These are phyloP conservation scores for Aspergillus fischeri DNA, from an alignment of 2,329 filamentous ascomycete species.

Conservation along the genomic window DNA sequence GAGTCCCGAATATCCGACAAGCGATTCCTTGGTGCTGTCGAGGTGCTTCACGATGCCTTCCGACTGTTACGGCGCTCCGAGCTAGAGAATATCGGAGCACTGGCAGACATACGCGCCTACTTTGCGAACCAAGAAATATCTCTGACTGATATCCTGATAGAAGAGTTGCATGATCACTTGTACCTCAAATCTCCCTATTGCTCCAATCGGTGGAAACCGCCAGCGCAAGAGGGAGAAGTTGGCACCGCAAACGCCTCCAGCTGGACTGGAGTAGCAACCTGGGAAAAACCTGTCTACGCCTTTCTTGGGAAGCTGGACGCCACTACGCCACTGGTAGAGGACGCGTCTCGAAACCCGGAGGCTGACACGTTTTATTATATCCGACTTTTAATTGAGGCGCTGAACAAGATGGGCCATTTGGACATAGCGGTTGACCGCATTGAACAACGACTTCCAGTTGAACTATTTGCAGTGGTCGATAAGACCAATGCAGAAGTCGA, in stretches of 20 bases:
- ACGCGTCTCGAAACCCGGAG: conserved; percentile 89
- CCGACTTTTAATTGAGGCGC: conserved; percentile 75
- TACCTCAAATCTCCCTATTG: conserved; percentile 98
- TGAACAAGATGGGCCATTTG: conserved; percentile 83
- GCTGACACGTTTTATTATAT: conserved; percentile 95
- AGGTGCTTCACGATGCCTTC: conserved; percentile 82
- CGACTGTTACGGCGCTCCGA: conserved; percentile 81
- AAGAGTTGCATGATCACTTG: conserved; percentile 93
- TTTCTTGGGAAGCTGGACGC: conserved; percentile 57
- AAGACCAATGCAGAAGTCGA: conserved; percentile 94
- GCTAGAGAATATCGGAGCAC: conserved; percentile 83
- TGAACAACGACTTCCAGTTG: conserved; percentile 87
- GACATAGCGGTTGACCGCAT: conserved; percentile 84
- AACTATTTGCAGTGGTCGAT: conserved; percentile 89
- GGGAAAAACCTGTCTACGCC: conserved; percentile 53
- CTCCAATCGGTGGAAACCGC: conserved; percentile 87
- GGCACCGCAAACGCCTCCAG: conserved; percentile 19
- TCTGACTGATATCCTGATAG: conserved; percentile 90
- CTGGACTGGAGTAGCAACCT: conserved; percentile 34
- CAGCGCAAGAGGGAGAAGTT: conserved; percentile 42
- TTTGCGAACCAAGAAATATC: conserved; percentile 89
- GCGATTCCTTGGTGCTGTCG: conserved; percentile 86
- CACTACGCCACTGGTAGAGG: conserved; percentile 64
- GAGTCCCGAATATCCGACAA: conserved; percentile 96
- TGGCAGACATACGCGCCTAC: conserved; percentile 81